Base-by-base conservation (phyloP, 2,329 filamentous ascomycete species). In the Meredithiella fracta region DNA sequence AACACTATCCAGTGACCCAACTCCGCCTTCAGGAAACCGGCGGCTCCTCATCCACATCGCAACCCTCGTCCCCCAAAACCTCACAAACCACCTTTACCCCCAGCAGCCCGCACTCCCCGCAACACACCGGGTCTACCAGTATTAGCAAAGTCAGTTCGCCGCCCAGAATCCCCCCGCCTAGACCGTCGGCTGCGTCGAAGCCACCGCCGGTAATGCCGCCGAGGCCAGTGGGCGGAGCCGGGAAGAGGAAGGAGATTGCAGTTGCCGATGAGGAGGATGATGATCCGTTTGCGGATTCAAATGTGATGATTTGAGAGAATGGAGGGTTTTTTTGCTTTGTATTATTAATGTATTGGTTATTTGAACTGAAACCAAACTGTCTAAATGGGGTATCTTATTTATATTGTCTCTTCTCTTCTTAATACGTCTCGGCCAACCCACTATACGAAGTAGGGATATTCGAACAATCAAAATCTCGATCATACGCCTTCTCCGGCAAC, bases 281-380 rank as follows among this genome's bases (percentile, higher is more conserved):
- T 60, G 80, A 94, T 64, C 89, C 89, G 0, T 95, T 95, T 66
- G 86, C 85, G 3, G 88, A 95, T 66, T 58, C 56, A 7, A 55
- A 59, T 64, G 23, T 63, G 60, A 58, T 70, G 68, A 67, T 56
- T 23, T 58, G 50, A 40, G 20, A 5, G 7, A 15, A 8, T 20
- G 17, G 44, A 26, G 22, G 44, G 17, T 5, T n/a, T 5, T 20
- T 34, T 34, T 34, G 29, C 38, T 42, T 23, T 49, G 23, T 49
- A 49, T 49, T 5, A 49, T 49, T 49, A 49, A 49, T 49, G 44
- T 49, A 49, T 49, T 23, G 44, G 23, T 49, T 26, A 25, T n/a
- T 44, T 9, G 15, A 22, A n/a, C 40, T 44, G 37, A 17, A 22
- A 17, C 17, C 40, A 44, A 5, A 11, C 11, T 34, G 29, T 34